Base-by-base conservation (phyloP, 1,139 yeast genomes). In the Candida sojae region DNA sequence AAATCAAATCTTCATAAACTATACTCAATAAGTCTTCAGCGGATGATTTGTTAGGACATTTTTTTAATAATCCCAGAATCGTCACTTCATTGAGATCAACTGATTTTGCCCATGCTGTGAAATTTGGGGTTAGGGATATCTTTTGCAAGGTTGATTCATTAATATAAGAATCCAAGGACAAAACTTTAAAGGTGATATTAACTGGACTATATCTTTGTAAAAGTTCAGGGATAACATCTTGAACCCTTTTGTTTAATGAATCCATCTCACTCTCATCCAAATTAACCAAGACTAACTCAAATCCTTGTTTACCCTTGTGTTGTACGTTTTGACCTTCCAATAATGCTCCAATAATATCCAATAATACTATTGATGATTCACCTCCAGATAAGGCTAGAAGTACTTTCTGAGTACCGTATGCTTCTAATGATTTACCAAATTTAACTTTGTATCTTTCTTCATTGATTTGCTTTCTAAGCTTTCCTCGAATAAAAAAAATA, bases 381-480 rank as follows among this genome's bases (percentile, higher is more conserved):
- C 92, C 90, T 26, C 87, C 79, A 0, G 91, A 84, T 3, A 86
- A 61, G 0, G 93, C 82, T 2, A 88, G 63, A 35, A 88, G 59
- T 0, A 86, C 75, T 40, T 67, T 74, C 21, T 80, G 79, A 0
- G 58, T 44, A 1, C 73, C 70, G n/a, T 59, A 47, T 17, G 55
- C 57, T 35, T 66, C 71, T 30, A 45, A 21, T 5, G 60, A 59
- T 6, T 57, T 57, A 4, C 77, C 77, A 53, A 80, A 88, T 57
- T 83, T 80, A 29, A 86, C 91, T 59, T 88, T 87, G 67, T 79
- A 89, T 48, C 75, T 79, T 28, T 87, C 92, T 54, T 77, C 79
- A 37, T 70, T 72, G 89, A 92, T 83, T 60, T 79, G 86, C 60
- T 86, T 87, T 53, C 96, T 75, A 64, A 88, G 92, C 62, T 90